Percentiles rank a stretch among this genome's conserved stretches.
These are phyloP conservation scores for Ceratobasidium papillatum DNA, from an alignment of 1,284 basidiomycete species.

Conservation along the genomic window DNA sequence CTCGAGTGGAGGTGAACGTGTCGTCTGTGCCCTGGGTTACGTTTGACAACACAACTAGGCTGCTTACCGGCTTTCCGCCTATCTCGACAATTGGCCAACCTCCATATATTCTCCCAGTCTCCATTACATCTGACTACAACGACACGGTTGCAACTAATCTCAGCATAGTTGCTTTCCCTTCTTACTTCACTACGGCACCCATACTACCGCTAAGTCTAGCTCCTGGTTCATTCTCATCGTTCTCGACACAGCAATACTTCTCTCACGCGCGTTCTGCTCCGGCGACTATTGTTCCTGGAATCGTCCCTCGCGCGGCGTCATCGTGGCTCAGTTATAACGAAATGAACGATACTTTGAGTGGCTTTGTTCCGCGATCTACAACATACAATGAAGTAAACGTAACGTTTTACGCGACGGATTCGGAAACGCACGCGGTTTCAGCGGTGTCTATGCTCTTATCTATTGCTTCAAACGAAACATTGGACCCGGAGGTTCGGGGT, in stretches of 20 bases:
- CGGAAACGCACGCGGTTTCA: constrained; percentile 71
- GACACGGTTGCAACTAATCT: constrained; percentile 69
- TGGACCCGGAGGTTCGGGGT: constrained; percentile 49
- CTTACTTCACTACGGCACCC: constrained; percentile 68
- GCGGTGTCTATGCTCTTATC: constrained; percentile 67
- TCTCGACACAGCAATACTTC: constrained; percentile 25
- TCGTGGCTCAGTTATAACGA: constrained; percentile 66
- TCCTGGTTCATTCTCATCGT: constrained; percentile 53
- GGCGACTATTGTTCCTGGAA: constrained; percentile 20
- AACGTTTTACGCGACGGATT: constrained; percentile 45
- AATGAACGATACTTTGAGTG: constrained; percentile 59
- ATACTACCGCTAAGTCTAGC: constrained; percentile 65
- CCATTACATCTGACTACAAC: constrained; percentile 67
- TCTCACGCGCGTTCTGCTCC: constrained; percentile 28
- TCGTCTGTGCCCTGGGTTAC: constrained; percentile 66
- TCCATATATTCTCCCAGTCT: constrained; percentile 58
- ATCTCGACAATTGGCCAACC: constrained; percentile 35
- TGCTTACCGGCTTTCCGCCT: constrained; percentile 68
- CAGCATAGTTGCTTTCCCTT: constrained; percentile 68
- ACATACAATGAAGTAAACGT: constrained; percentile 47
- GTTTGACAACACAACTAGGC: constrained; percentile 64
- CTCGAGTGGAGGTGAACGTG: constrained; percentile 61
- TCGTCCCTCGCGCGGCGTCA: constrained; percentile 42
- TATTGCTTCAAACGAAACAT: constrained; percentile 54
- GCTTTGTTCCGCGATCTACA: constrained; percentile 46